These are phyloP conservation scores for Populus hybrid DNA, from an alignment of 441 rosid species.

Conservation along the genomic window DNA sequence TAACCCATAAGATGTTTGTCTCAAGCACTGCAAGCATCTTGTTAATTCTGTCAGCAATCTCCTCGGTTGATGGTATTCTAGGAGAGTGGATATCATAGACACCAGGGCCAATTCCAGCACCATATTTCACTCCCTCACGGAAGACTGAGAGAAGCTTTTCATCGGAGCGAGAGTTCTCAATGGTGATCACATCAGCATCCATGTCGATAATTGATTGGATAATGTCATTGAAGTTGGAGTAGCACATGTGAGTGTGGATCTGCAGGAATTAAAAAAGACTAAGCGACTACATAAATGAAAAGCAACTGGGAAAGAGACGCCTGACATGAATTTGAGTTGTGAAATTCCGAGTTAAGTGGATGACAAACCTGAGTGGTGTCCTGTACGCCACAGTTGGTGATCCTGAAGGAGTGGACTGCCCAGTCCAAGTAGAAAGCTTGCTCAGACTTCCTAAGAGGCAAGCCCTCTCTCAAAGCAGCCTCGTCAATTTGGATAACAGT, in stretches of 20 bases:
- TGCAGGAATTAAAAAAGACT: conserved; percentile 12
- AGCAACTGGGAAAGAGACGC: neutral
- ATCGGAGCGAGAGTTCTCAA: too few relatives aligned
- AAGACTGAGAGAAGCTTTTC: too few relatives aligned
- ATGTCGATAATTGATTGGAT: too few relatives aligned
- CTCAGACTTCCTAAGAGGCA: conserved; percentile 93
- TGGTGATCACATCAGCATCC: too few relatives aligned
- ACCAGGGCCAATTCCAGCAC: too few relatives aligned
- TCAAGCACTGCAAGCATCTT: conserved; percentile 98
- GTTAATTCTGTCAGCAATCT: conserved; percentile 90
- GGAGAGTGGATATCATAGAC: too few relatives aligned
- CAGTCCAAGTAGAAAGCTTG: conserved; percentile 95
- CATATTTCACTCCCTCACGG: too few relatives aligned
- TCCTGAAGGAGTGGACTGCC: conserved; percentile 99
- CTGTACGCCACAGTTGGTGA: conserved; percentile 78
- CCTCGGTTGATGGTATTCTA: conserved; percentile 14
- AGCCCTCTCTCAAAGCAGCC: conserved; percentile 90
- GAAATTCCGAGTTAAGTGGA: neutral
- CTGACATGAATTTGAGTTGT: too few relatives aligned
- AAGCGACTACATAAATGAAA: conserved; percentile 1
- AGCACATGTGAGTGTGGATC: conserved; percentile 41
- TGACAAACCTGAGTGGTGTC: conserved; percentile 82
- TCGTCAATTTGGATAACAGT: conserved; percentile 94
- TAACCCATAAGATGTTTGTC: conserved; percentile 93
- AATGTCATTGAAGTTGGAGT: too few relatives aligned